These are phyloP conservation scores for Diutina rugosa DNA, from an alignment of 1,139 yeast species.

Conservation along the genomic window DNA sequence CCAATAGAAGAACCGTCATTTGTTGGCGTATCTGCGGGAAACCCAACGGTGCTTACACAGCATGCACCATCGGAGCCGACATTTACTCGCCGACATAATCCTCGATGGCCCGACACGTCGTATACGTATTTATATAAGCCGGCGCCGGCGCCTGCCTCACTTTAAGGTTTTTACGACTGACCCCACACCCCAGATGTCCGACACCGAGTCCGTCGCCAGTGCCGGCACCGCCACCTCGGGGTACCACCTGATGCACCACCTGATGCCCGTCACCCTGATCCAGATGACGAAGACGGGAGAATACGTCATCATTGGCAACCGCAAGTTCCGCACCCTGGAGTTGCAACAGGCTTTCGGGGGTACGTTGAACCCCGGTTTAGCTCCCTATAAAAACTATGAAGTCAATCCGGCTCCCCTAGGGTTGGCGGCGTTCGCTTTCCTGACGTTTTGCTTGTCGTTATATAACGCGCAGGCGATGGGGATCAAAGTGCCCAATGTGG, in stretches of 20 bases:
- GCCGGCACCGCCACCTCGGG: neutral
- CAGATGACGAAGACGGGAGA: constrained; percentile 5
- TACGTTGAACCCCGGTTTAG: constrained; percentile 23
- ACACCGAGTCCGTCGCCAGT: neutral
- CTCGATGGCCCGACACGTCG: too few species aligned
- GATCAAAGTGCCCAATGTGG: constrained; percentile 31
- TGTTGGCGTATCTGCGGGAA: too few species aligned
- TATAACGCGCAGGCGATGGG: constrained; percentile 41
- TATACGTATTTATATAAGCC: too few species aligned
- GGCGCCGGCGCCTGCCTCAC: too few species aligned
- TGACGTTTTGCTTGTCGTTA: constrained; percentile 38
- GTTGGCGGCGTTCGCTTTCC: constrained; percentile 36
- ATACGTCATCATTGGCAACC: constrained; percentile 18
- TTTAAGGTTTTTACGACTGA: neutral
- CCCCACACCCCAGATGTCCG: neutral
- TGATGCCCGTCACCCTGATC: constrained; percentile 1
- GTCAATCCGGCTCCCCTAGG: constrained; percentile 59
- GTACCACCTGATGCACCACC: neutral
- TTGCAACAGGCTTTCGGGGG: constrained; percentile 31
- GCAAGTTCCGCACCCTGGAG: constrained; percentile 21
- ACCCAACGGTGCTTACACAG: too few species aligned
- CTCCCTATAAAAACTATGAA: constrained; percentile 20
- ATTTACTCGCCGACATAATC: too few species aligned
- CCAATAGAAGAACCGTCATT: too few species aligned
- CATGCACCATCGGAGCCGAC: too few species aligned